Evolutionary conservation across 805 yeast genomes (phyloP).

Genomic region (Maudiozyma turicensis): DNA sequence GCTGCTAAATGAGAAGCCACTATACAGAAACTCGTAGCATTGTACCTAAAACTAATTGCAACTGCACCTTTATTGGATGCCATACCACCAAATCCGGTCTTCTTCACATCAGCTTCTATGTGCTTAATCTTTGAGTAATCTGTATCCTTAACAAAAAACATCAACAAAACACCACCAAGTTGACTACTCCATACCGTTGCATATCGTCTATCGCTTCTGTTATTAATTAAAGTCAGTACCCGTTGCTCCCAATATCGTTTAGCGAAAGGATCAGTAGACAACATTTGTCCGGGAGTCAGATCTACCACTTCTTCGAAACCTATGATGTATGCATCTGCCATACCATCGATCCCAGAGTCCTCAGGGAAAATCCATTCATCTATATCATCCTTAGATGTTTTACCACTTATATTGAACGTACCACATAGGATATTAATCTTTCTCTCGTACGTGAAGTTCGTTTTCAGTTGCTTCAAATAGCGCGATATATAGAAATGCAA

Average conservation of each 20-base stretch:
- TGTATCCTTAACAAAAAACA: slow-evolving; percentile 54
- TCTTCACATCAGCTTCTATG: slow-evolving; percentile 65
- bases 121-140: slow-evolving; percentile 45
- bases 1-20: slow-evolving; percentile 90
- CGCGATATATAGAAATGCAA: slow-evolving; percentile 72
- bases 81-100: slow-evolving; percentile 91
- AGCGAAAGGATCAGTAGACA: slow-evolving; percentile 60
- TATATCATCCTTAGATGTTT: slow-evolving; percentile 46
- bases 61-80: slow-evolving; percentile 77
- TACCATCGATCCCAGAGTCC: slow-evolving; percentile 18
- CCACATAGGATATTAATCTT: slow-evolving; percentile 67
- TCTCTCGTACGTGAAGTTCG: slow-evolving; percentile 49
- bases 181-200: slow-evolving; percentile 64
- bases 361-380: slow-evolving; percentile 71
- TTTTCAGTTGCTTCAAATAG: slow-evolving; percentile 41
- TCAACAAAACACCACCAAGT: slow-evolving; percentile 71
- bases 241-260: slow-evolving; percentile 58
- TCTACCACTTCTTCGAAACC: slow-evolving; percentile 91
- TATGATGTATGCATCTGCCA: slow-evolving; percentile 64
- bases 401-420: slow-evolving; percentile 81
- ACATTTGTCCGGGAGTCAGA: slow-evolving; percentile 71
- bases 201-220: slow-evolving; percentile 34
- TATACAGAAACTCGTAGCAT: slow-evolving; percentile 65
- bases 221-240: slow-evolving; percentile 39
- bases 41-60: slow-evolving; percentile 55